Evolutionary conservation across 345 rosid genomes (phyloP).

Genomic region (Gossypioides kirkii): DNA sequence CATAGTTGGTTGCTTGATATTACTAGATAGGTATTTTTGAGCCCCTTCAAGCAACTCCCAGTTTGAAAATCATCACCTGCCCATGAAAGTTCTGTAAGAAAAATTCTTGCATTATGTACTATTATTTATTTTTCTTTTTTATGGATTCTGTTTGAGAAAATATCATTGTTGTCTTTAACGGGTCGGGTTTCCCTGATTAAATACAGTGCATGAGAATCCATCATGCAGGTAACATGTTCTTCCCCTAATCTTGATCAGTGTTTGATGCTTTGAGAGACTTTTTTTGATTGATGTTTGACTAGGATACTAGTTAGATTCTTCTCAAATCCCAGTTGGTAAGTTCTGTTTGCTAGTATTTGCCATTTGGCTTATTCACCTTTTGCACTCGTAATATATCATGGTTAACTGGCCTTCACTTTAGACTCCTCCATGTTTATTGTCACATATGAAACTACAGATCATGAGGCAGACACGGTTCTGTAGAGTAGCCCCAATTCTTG

Average conservation of each 20-base stretch:
- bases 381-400: background rate
- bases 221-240: background rate
- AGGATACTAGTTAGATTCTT: background rate
- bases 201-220: background rate
- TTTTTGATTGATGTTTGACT: background rate
- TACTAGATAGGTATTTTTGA: background rate
- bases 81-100: background rate
- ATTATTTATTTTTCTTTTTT: background rate
- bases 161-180: background rate
- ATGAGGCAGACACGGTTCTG: constrained; percentile 85
- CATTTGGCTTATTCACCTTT: background rate
- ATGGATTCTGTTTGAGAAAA: background rate
- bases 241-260: background rate
- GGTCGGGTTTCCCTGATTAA: background rate
- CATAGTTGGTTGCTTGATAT: background rate
- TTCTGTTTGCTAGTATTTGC: background rate
- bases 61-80: background rate
- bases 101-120: background rate
- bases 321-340: background rate
- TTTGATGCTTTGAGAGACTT: background rate
- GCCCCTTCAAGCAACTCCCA: background rate
- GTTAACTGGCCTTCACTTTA: constrained; percentile 6
- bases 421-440: constrained; percentile 8
- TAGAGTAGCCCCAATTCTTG: constrained; percentile 94
- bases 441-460: constrained; percentile 46